A percentile compares a stretch with the other conserved stretches of the same genome.
phyloP scores from a whole-genome alignment of 2,329 filamentous ascomycete genomes.

The Diaporthe capsici region DNA sequence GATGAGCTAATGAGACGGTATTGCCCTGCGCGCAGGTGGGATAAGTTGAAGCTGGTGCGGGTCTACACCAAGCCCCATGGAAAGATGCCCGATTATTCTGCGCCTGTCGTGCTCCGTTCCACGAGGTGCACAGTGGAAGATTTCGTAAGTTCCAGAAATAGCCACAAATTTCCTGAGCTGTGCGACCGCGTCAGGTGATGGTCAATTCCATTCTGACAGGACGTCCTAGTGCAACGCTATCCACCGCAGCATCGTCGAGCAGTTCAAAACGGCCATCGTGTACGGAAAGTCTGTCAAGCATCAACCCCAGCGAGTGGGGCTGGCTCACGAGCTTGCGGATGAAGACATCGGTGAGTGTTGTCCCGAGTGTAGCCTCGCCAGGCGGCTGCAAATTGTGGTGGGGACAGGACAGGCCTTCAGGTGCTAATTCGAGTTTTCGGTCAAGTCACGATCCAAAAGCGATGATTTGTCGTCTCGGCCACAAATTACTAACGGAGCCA shows the following conservation, averaged over 20 bases:
- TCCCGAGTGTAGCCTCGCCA: slow-evolving; percentile 22
- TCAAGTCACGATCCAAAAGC: slow-evolving; percentile 77
- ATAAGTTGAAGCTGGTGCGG: slow-evolving; percentile 90
- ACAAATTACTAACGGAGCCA: slow-evolving; percentile 33
- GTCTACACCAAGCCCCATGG: slow-evolving; percentile 99
- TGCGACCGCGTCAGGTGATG: background rate
- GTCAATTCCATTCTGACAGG: slow-evolving; percentile 47
- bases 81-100: slow-evolving; percentile 89
- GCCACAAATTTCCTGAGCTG: background rate
- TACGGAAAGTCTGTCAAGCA: slow-evolving; percentile 99
- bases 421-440: slow-evolving; percentile 46
- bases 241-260: slow-evolving; percentile 94
- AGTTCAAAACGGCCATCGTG: slow-evolving; percentile 95
- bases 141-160: slow-evolving; percentile 77
- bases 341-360: slow-evolving; percentile 90
- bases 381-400: slow-evolving; percentile 17
- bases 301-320: slow-evolving; percentile 94
- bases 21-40: slow-evolving; percentile 73
- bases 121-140: slow-evolving; percentile 92
- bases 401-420: background rate
- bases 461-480: slow-evolving; percentile 59
- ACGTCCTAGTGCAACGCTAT: slow-evolving; percentile 89
- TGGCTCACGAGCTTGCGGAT: slow-evolving; percentile 91
- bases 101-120: slow-evolving; percentile 89
- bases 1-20: slow-evolving; percentile 33